Conservation (phyloP, 331 rosid genomes). For the Dryas integrifolia region DNA sequence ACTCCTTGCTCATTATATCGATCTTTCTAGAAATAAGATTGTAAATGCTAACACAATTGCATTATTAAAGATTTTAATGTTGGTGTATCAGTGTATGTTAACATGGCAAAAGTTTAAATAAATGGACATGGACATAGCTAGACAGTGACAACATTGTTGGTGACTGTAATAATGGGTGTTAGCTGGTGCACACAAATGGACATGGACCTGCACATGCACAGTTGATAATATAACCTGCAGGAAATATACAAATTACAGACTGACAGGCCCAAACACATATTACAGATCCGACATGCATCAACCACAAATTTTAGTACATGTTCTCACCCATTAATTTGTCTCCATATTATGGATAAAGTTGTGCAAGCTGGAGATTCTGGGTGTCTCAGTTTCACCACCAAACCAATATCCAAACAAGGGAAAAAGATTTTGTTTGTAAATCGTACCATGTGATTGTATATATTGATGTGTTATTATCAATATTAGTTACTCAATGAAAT, state of each 20-base stretch:
- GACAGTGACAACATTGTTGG: background rate
- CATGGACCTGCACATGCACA: slow-evolving; percentile 4
- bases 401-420: too few species aligned
- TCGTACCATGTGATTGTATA: too few species aligned
- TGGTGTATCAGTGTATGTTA: too few species aligned
- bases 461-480: too few species aligned
- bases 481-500: too few species aligned
- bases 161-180: background rate
- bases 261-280: background rate
- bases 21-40: too few species aligned
- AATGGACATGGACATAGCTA: too few species aligned
- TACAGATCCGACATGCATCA: background rate
- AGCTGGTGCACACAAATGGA: background rate
- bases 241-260: background rate
- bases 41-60: too few species aligned
- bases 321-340: background rate
- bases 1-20: too few species aligned
- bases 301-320: background rate
- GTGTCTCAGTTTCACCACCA: slow-evolving; percentile 11
- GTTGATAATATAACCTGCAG: background rate
- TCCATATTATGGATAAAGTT: background rate
- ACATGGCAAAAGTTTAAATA: too few species aligned
- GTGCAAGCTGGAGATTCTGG: background rate
- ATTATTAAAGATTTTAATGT: too few species aligned
- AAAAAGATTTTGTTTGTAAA: too few species aligned